phyloP scores from a whole-genome alignment of 2,329 filamentous ascomycete genomes.

The Thielaviopsis ethacetica region DNA sequence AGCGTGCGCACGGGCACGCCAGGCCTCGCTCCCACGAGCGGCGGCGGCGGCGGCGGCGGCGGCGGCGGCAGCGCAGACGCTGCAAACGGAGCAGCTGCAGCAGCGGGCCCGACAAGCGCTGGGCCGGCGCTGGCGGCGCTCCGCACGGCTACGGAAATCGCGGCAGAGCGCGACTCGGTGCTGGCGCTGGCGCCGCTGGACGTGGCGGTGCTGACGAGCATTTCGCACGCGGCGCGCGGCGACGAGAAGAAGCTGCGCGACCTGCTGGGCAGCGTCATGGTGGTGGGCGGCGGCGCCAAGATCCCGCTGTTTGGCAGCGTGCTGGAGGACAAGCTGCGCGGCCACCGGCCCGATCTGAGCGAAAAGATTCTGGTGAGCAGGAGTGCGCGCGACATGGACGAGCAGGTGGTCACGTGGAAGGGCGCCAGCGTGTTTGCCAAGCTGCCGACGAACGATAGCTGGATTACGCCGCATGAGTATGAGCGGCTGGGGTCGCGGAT shows the following conservation, averaged over 20 bases:
- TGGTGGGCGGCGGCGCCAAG: conserved; percentile 73
- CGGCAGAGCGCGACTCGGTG: conserved; percentile 59
- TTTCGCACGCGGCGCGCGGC: conserved; percentile 69
- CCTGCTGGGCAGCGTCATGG: conserved; percentile 78
- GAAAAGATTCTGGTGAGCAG: conserved; percentile 47
- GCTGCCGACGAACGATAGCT: conserved; percentile 82
- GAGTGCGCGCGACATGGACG: conserved; percentile 83
- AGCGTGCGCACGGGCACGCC: conserved; percentile 34
- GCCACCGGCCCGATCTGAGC: conserved; percentile 41
- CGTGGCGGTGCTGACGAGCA: conserved; percentile 75
- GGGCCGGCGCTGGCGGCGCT: background rate
- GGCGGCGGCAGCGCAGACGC: background rate
- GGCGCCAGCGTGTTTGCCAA: conserved; percentile 93
- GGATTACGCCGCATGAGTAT: conserved; percentile 79
- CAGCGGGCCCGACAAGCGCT: conserved; percentile 25
- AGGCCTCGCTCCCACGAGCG: conserved; percentile 18
- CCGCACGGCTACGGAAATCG: conserved; percentile 35
- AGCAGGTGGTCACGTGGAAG: conserved; percentile 97
- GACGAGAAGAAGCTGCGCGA: conserved; percentile 91
- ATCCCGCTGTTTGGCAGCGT: conserved; percentile 64
- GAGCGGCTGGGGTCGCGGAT: conserved; percentile 69
- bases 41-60: background rate
- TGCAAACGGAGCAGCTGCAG: conserved; percentile 15
- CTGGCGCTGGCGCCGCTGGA: conserved; percentile 75
- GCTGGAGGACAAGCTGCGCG: conserved; percentile 67